Percentiles rank a stretch among this genome's conserved stretches.
phyloP scores from a whole-genome alignment of 2,329 filamentous ascomycete genomes.

The Monosporascus sp. region DNA sequence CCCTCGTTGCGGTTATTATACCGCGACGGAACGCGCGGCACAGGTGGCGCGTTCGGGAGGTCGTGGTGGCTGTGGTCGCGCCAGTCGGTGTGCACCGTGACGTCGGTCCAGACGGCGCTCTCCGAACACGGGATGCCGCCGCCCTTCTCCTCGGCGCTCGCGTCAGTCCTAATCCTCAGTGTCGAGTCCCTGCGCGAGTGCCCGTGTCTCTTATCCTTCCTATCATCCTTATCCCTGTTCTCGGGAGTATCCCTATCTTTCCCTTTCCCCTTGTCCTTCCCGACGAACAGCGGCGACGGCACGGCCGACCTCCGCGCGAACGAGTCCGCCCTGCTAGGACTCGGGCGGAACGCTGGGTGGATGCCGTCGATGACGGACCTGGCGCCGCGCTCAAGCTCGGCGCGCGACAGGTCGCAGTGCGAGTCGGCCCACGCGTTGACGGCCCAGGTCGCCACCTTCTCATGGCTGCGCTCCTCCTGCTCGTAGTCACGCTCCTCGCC shows the following conservation, averaged over 20 bases:
- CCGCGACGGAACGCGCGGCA: constrained; percentile 15
- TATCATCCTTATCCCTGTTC: neutral
- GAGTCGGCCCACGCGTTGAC: constrained; percentile 4
- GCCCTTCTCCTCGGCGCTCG: too few species aligned
- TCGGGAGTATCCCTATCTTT: constrained; percentile 1
- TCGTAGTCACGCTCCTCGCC: constrained; percentile 10
- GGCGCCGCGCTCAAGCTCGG: constrained; percentile 7
- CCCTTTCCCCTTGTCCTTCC: neutral
- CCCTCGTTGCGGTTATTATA: constrained; percentile 1
- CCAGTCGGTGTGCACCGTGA: constrained; percentile 12
- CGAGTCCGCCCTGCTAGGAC: neutral
- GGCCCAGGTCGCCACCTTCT: constrained; percentile 20
- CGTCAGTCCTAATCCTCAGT: neutral
- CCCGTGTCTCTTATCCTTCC: too few species aligned
- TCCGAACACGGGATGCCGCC: too few species aligned
- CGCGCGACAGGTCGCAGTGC: neutral
- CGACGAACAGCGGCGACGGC: constrained; percentile 10
- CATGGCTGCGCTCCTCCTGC: constrained; percentile 12
- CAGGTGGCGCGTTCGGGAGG: constrained; percentile 8
- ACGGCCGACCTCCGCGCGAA: constrained; percentile 14
- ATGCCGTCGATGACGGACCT: constrained; percentile 17
- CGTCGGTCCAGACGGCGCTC: constrained; percentile 18
- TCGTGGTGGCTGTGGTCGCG: neutral
- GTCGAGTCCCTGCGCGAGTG: neutral
- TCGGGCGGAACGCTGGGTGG: constrained; percentile 20